Base-by-base conservation (phyloP, 495 filamentous ascomycete genomes). In the Aspergillus biplanus region DNA sequence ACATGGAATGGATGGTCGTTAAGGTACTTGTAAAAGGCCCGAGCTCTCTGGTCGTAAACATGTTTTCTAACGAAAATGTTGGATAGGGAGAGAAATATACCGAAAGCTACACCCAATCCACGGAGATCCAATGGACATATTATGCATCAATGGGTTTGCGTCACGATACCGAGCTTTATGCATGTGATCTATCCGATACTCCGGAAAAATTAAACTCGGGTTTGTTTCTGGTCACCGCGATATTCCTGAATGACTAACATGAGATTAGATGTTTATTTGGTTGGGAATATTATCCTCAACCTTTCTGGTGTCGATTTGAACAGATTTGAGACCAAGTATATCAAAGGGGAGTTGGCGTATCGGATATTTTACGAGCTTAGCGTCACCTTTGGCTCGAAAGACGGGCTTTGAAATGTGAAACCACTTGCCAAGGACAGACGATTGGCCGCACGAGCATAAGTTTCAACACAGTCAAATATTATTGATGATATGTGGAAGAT, bases 401-500 rank as follows among this genome's bases (percentile, higher is more conserved):
- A 64, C 6, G 62, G 62, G 50, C 59, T 1, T 31, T 64, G n/a
- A 64, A 59, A 7, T 64, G 56, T 33, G 52, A 56, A 27, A 42
- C 47, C 9, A n/a, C 8, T 15, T 5, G 47, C 21, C 5, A 15
- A 27, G 47, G 47, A 18, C 11, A 21, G 47, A 4, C 9, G 11
- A 49, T 49, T 18, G 47, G 46, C 5, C 5, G 21, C 7, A 49
- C 47, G 6, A 49, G 47, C 21, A 49, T 49, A 15, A 49, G 21
- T 18, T 49, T 49, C 3, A 27, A 49, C 47, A 21, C 4, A 4
- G n/a, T 4, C 6, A 49, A 16, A 18, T 21, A 49, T 18, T 49
- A 49, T 8, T 42, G 7, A 42, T 8, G 7, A 42, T 11, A 8
- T 8, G 9, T 3, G 15, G 7, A 8, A 42, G 2, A 42, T 42